Conservation (phyloP, 106 monocot genomes). For the Dendrobium catenatum region DNA sequence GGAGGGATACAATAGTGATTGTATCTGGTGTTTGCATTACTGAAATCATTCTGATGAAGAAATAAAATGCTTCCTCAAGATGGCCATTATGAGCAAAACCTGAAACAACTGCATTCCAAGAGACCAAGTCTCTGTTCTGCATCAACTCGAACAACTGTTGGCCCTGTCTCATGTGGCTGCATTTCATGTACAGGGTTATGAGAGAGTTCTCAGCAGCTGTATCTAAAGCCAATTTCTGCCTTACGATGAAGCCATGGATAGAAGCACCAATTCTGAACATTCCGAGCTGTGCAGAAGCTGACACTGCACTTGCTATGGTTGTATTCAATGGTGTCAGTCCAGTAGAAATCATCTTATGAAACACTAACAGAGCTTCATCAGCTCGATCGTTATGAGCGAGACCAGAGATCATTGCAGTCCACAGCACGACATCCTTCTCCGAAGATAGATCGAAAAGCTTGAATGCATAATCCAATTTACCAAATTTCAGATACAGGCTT, state of each 20-base stretch:
- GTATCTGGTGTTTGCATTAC: constrained; percentile 26
- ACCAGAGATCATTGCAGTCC: constrained; percentile 70
- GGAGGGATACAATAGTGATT: constrained; percentile 44
- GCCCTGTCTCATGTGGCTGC: constrained; percentile 24
- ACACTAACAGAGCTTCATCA: constrained; percentile 41
- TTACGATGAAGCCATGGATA: constrained; percentile 50
- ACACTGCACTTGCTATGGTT: constrained; percentile 39
- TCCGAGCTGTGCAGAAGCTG: constrained; percentile 48
- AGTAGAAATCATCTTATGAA: constrained; percentile 28
- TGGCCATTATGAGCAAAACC: constrained; percentile 42
- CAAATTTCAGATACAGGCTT: constrained; percentile 44
- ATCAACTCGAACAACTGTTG: constrained; percentile 32
- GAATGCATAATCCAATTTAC: constrained; percentile 18
- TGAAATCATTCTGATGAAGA: constrained; percentile 35
- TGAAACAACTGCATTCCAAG: constrained; percentile 65
- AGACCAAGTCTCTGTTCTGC: constrained; percentile 40
- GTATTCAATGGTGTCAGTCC: constrained; percentile 22
- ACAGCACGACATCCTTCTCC: constrained; percentile 36
- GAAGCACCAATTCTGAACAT: constrained; percentile 36
- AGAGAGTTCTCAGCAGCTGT: constrained; percentile 45
- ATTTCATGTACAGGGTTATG: constrained; percentile 57
- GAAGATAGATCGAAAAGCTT: constrained; percentile 24
- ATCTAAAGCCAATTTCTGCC: constrained; percentile 27
- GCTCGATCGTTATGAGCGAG: constrained; percentile 44
- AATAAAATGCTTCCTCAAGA: constrained; percentile 24